These are phyloP conservation scores for Penicillium pulvis DNA, from an alignment of 495 filamentous ascomycete genomes.

Conservation along the genomic window DNA sequence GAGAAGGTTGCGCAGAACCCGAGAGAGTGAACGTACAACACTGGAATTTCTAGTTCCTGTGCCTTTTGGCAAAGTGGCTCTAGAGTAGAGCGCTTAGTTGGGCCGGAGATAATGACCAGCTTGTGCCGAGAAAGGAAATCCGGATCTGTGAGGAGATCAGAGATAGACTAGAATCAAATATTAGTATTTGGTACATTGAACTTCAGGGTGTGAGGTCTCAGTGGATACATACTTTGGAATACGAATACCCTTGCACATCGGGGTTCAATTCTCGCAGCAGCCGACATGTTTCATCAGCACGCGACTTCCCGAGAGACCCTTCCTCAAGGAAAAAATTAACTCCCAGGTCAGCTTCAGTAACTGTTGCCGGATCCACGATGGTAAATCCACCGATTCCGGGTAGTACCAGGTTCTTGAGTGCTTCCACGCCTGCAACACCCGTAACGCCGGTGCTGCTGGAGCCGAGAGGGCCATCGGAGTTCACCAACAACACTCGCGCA, in stretches of 20 bases:
- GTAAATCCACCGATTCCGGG: conserved; percentile 94
- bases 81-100: conserved; percentile 62
- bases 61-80: conserved; percentile 59
- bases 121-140: conserved; percentile 61
- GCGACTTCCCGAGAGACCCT: conserved; percentile 71
- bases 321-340: conserved; percentile 96
- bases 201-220: not conserved
- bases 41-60: conserved; percentile 63
- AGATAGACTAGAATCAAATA: conserved; percentile 32
- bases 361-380: conserved; percentile 78
- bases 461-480: conserved; percentile 57
- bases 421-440: conserved; percentile 84
- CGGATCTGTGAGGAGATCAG: conserved; percentile 42
- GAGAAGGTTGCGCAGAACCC: conserved; percentile 89
- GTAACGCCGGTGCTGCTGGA: conserved; percentile 52
- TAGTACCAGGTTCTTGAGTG: conserved; percentile 93
- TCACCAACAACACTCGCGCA: conserved; percentile 84
- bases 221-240: conserved; percentile 42
- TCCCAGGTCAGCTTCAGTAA: conserved; percentile 81
- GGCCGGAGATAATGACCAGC: conserved; percentile 73
- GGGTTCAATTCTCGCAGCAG: conserved; percentile 89
- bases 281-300: conserved; percentile 75
- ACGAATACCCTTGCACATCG: conserved; percentile 74
- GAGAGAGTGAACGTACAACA: conserved; percentile 81
- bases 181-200: conserved; percentile 13